Evolutionary conservation across 1,284 basidiomycete species (phyloP).

Genomic region (Exsudoporus floridanus): DNA sequence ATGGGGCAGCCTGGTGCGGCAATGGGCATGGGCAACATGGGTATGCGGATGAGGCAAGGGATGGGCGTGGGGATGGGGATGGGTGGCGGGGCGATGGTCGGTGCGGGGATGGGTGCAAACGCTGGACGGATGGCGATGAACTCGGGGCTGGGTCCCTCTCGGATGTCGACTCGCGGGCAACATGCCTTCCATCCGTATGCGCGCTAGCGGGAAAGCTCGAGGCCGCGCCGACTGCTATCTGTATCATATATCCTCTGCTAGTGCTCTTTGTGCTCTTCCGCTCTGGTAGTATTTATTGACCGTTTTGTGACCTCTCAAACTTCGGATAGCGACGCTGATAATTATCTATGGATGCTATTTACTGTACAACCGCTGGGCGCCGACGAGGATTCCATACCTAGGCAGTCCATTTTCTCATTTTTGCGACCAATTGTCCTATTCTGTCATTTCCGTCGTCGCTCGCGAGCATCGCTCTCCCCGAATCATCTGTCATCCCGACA

Average conservation of each 20-base stretch:
- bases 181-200: constrained; percentile 64
- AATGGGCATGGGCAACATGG: constrained; percentile 36
- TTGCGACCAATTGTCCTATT: constrained; percentile 45
- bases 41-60: constrained; percentile 34
- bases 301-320: neutral
- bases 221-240: constrained; percentile 13
- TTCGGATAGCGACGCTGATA: neutral
- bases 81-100: constrained; percentile 32
- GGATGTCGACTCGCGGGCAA: constrained; percentile 55
- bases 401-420: constrained; percentile 52
- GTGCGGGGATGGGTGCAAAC: constrained; percentile 39
- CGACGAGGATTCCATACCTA: constrained; percentile 1
- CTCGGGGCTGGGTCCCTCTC: constrained; percentile 52
- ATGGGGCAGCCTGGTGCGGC: constrained; percentile 28
- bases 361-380: constrained; percentile 7
- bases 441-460: constrained; percentile 36
- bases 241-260: constrained; percentile 35
- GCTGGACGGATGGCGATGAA: constrained; percentile 40
- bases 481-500: constrained; percentile 59
- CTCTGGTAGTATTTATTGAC: constrained; percentile 20
- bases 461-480: constrained; percentile 43
- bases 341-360: constrained; percentile 3
- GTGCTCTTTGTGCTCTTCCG: constrained; percentile 12
- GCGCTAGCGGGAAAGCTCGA: constrained; percentile 31
- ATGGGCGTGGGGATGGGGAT: constrained; percentile 35